A percentile compares a stretch with the other conserved stretches of the same genome.
Evolutionary conservation across 208 protist genomes (phyloP).

Genomic region (Porcisia deanei): DNA sequence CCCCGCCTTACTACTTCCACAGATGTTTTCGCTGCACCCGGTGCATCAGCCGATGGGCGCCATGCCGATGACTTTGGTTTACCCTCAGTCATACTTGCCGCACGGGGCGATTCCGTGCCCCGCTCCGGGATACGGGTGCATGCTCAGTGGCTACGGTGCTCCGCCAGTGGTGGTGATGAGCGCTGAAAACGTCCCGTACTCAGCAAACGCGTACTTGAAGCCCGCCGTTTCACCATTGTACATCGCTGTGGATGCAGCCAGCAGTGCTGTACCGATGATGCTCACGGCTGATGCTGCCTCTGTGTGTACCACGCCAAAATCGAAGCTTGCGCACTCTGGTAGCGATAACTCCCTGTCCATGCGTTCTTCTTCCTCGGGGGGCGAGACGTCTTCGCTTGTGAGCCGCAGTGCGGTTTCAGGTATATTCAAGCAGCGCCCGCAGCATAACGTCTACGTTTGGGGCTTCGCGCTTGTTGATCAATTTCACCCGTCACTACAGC

Average conservation of each 20-base stretch:
- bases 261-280: background rate
- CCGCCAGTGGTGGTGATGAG: constrained; percentile 16
- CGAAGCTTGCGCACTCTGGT: constrained; percentile 26
- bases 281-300: background rate
- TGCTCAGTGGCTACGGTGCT: constrained; percentile 17
- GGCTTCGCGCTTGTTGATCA: constrained; percentile 57
- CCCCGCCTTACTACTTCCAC: background rate
- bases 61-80: constrained; percentile 26
- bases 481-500: constrained; percentile 43
- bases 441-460: constrained; percentile 40
- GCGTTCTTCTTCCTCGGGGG: constrained; percentile 24
- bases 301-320: constrained; percentile 4
- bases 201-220: constrained; percentile 10
- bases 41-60: constrained; percentile 16
- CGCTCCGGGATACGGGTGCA: constrained; percentile 13
- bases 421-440: constrained; percentile 20
- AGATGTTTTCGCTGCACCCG: constrained; percentile 17
- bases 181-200: constrained; percentile 5
- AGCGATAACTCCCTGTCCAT: constrained; percentile 31
- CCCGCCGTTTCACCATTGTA: constrained; percentile 23
- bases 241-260: constrained; percentile 22
- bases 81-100: constrained; percentile 26
- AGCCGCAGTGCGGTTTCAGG: constrained; percentile 9
- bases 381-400: constrained; percentile 21
- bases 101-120: constrained; percentile 5